Evolutionary conservation across 805 yeast genomes (phyloP).

Genomic region (Starmerella bacillaris): DNA sequence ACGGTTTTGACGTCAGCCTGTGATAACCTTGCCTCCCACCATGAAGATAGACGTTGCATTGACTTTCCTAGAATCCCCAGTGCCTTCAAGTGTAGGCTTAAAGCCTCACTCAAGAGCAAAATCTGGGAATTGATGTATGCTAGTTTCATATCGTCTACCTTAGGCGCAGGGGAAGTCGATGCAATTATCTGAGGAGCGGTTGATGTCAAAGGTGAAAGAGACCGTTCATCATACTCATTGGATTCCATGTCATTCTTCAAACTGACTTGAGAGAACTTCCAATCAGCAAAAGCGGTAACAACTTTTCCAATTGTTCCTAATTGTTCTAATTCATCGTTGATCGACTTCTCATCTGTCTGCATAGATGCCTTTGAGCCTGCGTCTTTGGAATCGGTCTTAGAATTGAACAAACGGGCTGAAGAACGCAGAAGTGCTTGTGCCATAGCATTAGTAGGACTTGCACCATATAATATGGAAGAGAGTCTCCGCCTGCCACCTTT

Average conservation of each 20-base stretch:
- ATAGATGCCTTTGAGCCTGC: not conserved
- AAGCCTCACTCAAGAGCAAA: slow-evolving; percentile 55
- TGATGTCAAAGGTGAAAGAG: not conserved
- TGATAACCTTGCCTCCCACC: slow-evolving; percentile 49
- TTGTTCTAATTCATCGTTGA: slow-evolving; percentile 36
- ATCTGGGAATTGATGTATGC: too few species aligned
- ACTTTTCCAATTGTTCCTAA: slow-evolving; percentile 85
- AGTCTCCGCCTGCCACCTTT: slow-evolving; percentile 17
- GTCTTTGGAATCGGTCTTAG: slow-evolving; percentile 13
- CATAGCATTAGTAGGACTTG: slow-evolving; percentile 65
- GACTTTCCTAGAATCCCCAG: slow-evolving; percentile 68
- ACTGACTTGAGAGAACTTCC: slow-evolving; percentile 31
- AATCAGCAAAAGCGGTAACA: slow-evolving; percentile 72
- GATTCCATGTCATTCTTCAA: not conserved
- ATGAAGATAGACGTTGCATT: slow-evolving; percentile 65
- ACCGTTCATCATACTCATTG: not conserved
- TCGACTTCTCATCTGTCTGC: slow-evolving; percentile 16
- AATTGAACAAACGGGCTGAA: slow-evolving; percentile 69
- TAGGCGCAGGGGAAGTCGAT: not conserved
- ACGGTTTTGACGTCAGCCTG: slow-evolving; percentile 4
- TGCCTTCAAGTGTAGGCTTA: slow-evolving; percentile 67
- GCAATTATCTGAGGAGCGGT: not conserved
- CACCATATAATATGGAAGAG: slow-evolving; percentile 23
- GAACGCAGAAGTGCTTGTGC: slow-evolving; percentile 78
- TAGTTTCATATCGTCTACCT: not conserved